Base-by-base conservation (phyloP, 495 filamentous ascomycete genomes). In the Penicillium bovifimosum region DNA sequence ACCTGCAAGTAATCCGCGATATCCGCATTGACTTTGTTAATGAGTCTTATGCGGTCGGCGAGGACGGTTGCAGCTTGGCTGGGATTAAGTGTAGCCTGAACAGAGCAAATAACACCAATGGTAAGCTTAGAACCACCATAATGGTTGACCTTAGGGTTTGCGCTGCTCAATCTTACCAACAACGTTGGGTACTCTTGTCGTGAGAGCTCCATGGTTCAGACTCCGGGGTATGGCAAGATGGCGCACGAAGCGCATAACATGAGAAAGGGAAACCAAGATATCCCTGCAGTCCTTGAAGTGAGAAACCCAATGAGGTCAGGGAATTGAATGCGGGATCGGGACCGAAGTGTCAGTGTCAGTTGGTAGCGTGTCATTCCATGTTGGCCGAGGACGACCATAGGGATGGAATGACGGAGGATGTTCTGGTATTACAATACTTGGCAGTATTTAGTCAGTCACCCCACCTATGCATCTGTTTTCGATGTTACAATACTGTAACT, bases 1-100 rank as follows among this genome's bases (percentile, higher is more conserved):
- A 97, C 93, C 84, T 93, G 88, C 46, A 99, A 78, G 87, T 91
- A 99, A 71, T 97, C 91, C 59, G 93, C 92, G 60, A 99, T 90
- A 68, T 96, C 88, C 56, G 76, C 67, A 73, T 99, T 96, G 76
- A 95, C 75, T 65, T 83, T 87, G 52, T 83, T 81, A 62, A 96
- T 92, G 64, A 89, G 78, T 67, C 87, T 87, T 63, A 97, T 80
- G 58, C 95, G 88, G 65, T 97, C 91, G 64, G 86, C 85, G 48
- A 99, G 77, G 28, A 91, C 80, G 50, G 79, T 79, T 28, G 92
- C 90, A 47, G 95, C 92, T 74, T 93, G 90, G 57, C 74, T 76
- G 11, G 93, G 95, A 60, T 91, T 83, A 58, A 98, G 79, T 56
- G 83, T 84, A 52, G 83, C 86, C 92, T 97, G 61, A 14, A 28